Evolutionary conservation across 164 flowering plant genomes (phyloP).

Genomic region (Umbellularia californica): DNA sequence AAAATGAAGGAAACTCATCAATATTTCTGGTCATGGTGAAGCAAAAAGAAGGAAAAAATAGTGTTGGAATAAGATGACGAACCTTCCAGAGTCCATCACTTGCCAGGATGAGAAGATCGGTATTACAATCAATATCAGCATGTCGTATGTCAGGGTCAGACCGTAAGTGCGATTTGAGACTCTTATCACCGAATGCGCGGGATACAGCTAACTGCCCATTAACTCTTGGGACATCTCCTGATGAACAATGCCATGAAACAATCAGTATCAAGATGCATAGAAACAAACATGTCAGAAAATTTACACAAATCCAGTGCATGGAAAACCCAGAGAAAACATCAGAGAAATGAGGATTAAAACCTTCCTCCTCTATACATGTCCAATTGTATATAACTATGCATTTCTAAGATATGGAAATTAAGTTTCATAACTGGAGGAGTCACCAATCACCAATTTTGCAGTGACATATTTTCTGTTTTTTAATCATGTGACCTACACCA

Average conservation of each 20-base stretch:
- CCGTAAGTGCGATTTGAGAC: slow-evolving; percentile 64
- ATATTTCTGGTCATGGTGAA: background rate
- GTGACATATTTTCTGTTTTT: too few species aligned
- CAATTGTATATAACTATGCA: too few species aligned
- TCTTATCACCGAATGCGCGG: slow-evolving; percentile 89
- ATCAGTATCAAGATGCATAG: slow-evolving; percentile 1
- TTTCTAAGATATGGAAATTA: too few species aligned
- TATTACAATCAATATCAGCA: slow-evolving; percentile 40
- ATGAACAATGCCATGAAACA: slow-evolving; percentile 6
- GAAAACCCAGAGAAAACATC: background rate
- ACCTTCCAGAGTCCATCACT: slow-evolving; percentile 96
- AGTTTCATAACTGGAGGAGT: too few species aligned
- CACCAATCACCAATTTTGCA: too few species aligned
- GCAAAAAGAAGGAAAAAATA: too few species aligned
- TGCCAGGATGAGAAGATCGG: slow-evolving; percentile 70
- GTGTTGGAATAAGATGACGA: background rate
- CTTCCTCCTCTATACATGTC: background rate
- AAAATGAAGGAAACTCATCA: background rate
- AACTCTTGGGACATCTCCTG: slow-evolving; percentile 88
- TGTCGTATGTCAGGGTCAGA: slow-evolving; percentile 63
- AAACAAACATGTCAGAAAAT: background rate
- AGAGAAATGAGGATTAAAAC: background rate
- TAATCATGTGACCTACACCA: too few species aligned
- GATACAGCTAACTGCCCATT: slow-evolving; percentile 87
- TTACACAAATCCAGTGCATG: background rate